Conservation (phyloP, 2,329 filamentous ascomycete species). For the Chaetomiaceae sp. region DNA sequence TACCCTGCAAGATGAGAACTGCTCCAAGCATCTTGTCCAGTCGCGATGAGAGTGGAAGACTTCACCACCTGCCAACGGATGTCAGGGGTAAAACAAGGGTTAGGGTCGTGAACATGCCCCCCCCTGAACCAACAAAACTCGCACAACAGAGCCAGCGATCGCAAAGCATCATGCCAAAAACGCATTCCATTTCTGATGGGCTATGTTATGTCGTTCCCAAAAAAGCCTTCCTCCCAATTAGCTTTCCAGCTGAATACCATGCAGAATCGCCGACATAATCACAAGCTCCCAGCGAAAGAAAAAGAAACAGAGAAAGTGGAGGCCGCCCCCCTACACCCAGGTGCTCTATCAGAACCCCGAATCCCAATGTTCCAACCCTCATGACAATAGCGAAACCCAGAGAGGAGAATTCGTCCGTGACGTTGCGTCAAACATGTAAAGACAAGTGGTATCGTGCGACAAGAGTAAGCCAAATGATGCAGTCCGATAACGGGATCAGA, state of each 20-base stretch:
- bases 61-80: no score
- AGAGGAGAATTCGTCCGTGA: background rate
- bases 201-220: background rate
- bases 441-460: slow-evolving; percentile 19
- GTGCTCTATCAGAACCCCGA: background rate
- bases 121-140: no score
- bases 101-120: no score
- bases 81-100: no score
- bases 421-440: slow-evolving; percentile 6
- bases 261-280: background rate
- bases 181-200: no score
- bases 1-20: no score
- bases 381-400: background rate
- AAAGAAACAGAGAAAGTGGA: background rate
- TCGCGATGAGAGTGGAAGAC: no score
- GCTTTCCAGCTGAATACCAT: slow-evolving; percentile 7
- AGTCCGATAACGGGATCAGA: background rate
- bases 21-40: no score
- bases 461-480: background rate
- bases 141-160: no score
- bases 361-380: background rate
- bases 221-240: slow-evolving; percentile 18
- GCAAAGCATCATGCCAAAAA: no score
- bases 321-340: background rate
- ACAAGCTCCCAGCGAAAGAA: background rate